Evolutionary conservation across 345 rosid genomes (phyloP), one percentile per base, ranked within the genome.

Genomic region (Acer saccharum): DNA sequence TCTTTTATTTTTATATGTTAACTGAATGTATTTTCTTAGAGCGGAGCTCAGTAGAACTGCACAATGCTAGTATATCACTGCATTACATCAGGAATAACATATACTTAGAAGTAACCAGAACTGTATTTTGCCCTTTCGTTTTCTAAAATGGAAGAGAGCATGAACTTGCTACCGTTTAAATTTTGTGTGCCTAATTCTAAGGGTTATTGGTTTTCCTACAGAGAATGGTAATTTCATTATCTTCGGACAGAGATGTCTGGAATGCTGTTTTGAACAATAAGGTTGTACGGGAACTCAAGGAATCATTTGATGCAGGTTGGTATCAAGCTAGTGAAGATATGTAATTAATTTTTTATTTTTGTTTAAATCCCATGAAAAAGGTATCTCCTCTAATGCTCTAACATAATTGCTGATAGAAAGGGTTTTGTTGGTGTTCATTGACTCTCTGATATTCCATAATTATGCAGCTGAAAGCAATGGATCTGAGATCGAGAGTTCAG

Each of bases 161-260:
- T 64, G 10, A 64, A 69, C 44, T 23, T 46, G 10, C 68, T 25
- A 2, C 16, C 41, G n/a, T 48, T 17, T 10, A 52, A 43, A 32
- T 77, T 58, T 32, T 43, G 18, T 10, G 61, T 20, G 29, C 7
- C 10, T 48, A 55, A 35, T 10, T 41, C 52, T 21, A 35, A 10
- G 13, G 2, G 29, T n/a, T 2, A 7, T 7, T 13, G 6, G 6
- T 23, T 41, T 41, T 63, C 4, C 6, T 75, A 67, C 89, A 93
- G 98, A 89, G 78, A 83, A 95, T 92, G 97, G 99, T 95, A 39
- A 52, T 87, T 76, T 92, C 99, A 3, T 71, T 95, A 76, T 84
- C 97, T 67, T 91, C 98, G 8, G 99, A 95, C 69, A 83, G 58
- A 79, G 90, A 92, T 82, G 97, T 95, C 20, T 93, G 98, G 97